Conservation (phyloP, 352 stramenopile species). For the Thalassiosira exigua region DNA sequence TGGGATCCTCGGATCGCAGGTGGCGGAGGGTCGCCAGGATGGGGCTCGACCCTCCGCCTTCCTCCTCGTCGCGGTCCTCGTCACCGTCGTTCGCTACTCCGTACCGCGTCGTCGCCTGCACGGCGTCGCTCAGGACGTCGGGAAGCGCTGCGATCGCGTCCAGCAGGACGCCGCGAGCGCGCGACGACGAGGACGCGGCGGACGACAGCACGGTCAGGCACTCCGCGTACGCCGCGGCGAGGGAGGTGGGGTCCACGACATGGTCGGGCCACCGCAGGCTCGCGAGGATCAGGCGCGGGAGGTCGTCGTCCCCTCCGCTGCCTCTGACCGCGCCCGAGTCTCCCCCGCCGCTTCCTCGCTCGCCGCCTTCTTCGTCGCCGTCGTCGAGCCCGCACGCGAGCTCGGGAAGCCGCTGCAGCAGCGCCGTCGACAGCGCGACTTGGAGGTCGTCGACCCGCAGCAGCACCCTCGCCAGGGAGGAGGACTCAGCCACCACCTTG, state of each 20-base stretch:
- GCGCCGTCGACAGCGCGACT: slow-evolving; percentile 42
- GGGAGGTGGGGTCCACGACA: slow-evolving; percentile 39
- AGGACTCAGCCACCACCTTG: slow-evolving; percentile 39
- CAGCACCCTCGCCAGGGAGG: slow-evolving; percentile 58
- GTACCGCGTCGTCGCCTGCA: not conserved
- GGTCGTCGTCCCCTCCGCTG: slow-evolving; percentile 12
- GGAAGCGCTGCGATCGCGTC: slow-evolving; percentile 59
- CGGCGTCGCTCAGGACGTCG: slow-evolving; percentile 53
- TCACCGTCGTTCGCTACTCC: not conserved
- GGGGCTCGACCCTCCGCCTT: not conserved
- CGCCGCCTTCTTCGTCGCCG: not conserved
- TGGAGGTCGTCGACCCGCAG: slow-evolving; percentile 60
- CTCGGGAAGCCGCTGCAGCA: slow-evolving; percentile 54
- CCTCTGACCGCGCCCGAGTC: too few species aligned
- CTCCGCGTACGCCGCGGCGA: slow-evolving; percentile 45
- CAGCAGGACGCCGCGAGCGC: slow-evolving; percentile 42
- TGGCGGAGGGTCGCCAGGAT: slow-evolving; percentile 46
- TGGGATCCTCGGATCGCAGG: slow-evolving; percentile 48
- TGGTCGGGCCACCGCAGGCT: slow-evolving; percentile 66
- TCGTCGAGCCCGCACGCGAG: slow-evolving; percentile 25
- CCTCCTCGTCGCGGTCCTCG: slow-evolving; percentile 13
- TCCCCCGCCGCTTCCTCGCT: not conserved
- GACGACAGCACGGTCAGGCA: slow-evolving; percentile 36
- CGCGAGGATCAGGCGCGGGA: slow-evolving; percentile 58
- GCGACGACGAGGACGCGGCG: not conserved